phyloP scores from a whole-genome alignment of 306 rosid genomes.

The Pterocarpus santalinus region DNA sequence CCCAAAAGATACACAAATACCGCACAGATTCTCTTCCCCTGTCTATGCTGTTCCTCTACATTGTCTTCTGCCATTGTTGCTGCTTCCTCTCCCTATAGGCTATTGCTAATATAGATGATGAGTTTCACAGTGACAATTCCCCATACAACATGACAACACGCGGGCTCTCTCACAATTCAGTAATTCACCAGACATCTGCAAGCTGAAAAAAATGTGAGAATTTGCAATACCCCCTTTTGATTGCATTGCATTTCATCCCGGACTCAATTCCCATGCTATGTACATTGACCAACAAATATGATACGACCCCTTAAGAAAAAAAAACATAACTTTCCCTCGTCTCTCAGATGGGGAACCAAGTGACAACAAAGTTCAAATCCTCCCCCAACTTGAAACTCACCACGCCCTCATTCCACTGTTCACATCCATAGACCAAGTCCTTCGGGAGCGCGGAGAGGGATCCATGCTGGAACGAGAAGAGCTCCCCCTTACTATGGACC shows the following conservation, averaged over 20 bases:
- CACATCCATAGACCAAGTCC: constrained; percentile 88
- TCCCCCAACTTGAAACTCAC: constrained; percentile 37
- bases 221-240: background rate
- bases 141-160: constrained; percentile 18
- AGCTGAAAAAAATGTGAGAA: background rate
- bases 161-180: background rate
- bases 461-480: constrained; percentile 43
- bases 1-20: constrained; percentile 40
- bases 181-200: background rate
- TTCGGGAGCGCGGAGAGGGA: constrained; percentile 50
- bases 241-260: constrained; percentile 21
- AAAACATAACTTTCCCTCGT: background rate
- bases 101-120: constrained; percentile 33
- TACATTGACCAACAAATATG: constrained; percentile 41
- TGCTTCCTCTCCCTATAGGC: background rate
- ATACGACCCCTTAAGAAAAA: background rate
- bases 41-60: background rate
- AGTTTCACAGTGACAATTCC: background rate
- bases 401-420: constrained; percentile 66
- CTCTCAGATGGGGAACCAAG: constrained; percentile 29
- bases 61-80: constrained; percentile 28
- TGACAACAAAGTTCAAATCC: constrained; percentile 26
- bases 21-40: background rate
- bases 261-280: constrained; percentile 36
- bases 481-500: constrained; percentile 33